Percentiles rank a stretch among this genome's conserved stretches.
These are phyloP conservation scores for Pyricularia grisea DNA, from an alignment of 2,329 filamentous ascomycete genomes.

Conservation along the genomic window DNA sequence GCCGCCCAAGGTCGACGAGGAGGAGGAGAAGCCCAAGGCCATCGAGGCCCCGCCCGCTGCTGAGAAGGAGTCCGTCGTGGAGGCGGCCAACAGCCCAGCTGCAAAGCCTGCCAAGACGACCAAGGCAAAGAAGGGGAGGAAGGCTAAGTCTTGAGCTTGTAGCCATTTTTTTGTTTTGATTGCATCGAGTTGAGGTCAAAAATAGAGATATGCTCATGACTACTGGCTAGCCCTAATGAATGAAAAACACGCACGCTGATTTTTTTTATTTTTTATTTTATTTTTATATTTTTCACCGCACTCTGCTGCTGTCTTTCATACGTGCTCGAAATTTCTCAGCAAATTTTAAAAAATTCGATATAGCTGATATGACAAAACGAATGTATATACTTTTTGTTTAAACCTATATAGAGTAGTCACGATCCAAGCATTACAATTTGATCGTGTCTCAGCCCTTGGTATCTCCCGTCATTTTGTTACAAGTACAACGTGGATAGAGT, in stretches of 20 bases:
- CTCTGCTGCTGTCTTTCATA: no score
- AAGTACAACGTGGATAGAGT: not conserved
- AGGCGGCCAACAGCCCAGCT: conserved; percentile 11
- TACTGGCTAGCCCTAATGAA: not conserved
- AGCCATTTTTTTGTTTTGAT: not conserved
- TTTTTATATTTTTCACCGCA: no score
- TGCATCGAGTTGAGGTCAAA: not conserved
- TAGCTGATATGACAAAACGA: not conserved
- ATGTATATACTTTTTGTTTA: not conserved
- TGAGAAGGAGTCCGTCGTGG: conserved; percentile 23
- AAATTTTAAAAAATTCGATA: not conserved
- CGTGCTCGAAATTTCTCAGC: not conserved
- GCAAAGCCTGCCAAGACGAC: conserved; percentile 23
- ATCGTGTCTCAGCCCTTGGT: not conserved
- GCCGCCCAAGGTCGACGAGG: conserved; percentile 8
- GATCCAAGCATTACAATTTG: not conserved
- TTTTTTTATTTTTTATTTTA: no score
- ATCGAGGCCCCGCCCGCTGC: conserved; percentile 23
- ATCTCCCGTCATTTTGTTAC: not conserved
- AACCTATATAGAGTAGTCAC: not conserved
- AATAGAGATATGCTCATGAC: not conserved
- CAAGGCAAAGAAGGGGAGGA: conserved; percentile 22
- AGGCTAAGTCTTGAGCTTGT: conserved; percentile 11
- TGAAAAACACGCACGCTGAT: not conserved
- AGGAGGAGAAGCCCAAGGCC: conserved; percentile 23